Evolutionary conservation across 1,139 yeast species (phyloP).

Genomic region (Groenewaldozyma auringiensis): DNA sequence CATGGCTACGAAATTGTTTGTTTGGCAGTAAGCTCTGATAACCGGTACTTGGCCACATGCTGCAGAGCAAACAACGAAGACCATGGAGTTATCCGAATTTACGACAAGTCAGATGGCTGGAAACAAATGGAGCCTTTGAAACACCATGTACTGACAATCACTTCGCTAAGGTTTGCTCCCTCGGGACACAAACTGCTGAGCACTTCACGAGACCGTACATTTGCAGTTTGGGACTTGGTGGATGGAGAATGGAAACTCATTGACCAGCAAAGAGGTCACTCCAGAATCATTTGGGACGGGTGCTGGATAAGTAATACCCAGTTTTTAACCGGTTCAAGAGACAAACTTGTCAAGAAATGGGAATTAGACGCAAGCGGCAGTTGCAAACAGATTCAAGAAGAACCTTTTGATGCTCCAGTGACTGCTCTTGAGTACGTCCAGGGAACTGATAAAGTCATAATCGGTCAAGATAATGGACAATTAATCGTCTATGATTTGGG

Average conservation of each 20-base stretch:
- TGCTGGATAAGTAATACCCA: conserved; percentile 46
- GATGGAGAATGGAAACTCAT: conserved; percentile 14
- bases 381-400: conserved; percentile 17
- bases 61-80: conserved; percentile 77
- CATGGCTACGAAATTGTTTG: conserved; percentile 94
- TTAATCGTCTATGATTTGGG: conserved; percentile 30
- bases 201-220: conserved; percentile 86
- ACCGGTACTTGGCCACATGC: conserved; percentile 73
- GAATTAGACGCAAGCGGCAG: conserved; percentile 22
- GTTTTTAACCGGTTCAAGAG: conserved; percentile 85
- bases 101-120: conserved; percentile 53
- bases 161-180: conserved; percentile 70
- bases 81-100: conserved; percentile 81
- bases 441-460: conserved; percentile 41
- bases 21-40: conserved; percentile 61
- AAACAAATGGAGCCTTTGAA: conserved; percentile 44
- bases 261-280: conserved; percentile 55
- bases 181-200: conserved; percentile 61
- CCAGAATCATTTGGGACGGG: conserved; percentile 93
- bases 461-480: conserved; percentile 68
- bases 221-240: conserved; percentile 63
- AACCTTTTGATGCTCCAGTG: conserved; percentile 43
- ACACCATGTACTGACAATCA: conserved; percentile 81
- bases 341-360: conserved; percentile 75
- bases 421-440: conserved; percentile 56